phyloP scores from a whole-genome alignment of 495 filamentous ascomycete genomes.

The Neurospora sp. region DNA sequence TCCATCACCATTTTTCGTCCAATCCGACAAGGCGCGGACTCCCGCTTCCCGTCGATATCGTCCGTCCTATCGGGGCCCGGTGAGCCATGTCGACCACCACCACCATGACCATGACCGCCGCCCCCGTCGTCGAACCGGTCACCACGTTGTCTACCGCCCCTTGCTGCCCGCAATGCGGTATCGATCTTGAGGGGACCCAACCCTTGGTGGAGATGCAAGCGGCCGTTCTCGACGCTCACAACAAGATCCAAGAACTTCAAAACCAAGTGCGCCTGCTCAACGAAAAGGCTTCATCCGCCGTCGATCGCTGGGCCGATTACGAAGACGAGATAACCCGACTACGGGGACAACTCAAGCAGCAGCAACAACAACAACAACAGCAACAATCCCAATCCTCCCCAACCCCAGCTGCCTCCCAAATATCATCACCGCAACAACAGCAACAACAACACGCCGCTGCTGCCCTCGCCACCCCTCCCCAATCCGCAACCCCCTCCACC shows the following conservation, averaged over 20 bases:
- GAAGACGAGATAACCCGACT: conserved; percentile 76
- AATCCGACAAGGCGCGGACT: neutral
- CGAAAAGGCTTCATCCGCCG: conserved; percentile 64
- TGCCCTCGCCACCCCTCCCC: conserved; percentile 12
- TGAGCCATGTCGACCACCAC: neutral
- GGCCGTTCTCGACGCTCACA: conserved; percentile 48
- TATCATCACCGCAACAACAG: conserved; percentile 13
- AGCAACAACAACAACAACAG: neutral
- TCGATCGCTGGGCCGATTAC: conserved; percentile 83
- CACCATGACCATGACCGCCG: neutral
- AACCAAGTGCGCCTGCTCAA: conserved; percentile 66
- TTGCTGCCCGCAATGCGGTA: conserved; percentile 31
- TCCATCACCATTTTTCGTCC: neutral
- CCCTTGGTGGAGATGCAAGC: conserved; percentile 36
- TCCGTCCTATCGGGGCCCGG: neutral
- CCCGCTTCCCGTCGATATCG: neutral
- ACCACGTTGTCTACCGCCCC: neutral
- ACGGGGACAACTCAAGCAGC: conserved; percentile 34
- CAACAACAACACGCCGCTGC: conserved; percentile 3
- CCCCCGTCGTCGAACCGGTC: neutral
- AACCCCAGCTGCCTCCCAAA: conserved; percentile 14
- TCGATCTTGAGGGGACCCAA: conserved; percentile 23
- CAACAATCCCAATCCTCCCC: conserved; percentile 2
- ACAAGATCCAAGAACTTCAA: conserved; percentile 70
- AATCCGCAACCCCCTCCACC: conserved; percentile 17